phyloP scores from a whole-genome alignment of 495 filamentous ascomycete genomes.

The Neurospora sp. region DNA sequence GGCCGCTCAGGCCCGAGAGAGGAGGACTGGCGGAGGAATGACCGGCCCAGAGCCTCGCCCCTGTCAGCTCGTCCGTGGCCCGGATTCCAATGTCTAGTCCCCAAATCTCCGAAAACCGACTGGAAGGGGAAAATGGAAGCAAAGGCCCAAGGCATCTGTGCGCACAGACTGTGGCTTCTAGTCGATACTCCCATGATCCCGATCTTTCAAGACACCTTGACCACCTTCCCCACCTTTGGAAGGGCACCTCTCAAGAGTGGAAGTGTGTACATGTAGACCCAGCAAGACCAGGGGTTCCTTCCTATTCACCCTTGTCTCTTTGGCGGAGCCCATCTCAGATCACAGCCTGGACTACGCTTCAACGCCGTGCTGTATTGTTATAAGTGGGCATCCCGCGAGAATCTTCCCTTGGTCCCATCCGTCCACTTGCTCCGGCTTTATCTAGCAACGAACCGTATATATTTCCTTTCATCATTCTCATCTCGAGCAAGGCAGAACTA shows the following conservation, averaged over 20 bases:
- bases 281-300: neutral
- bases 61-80: neutral
- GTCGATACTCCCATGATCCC: neutral
- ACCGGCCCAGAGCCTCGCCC: neutral
- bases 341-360: neutral
- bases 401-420: neutral
- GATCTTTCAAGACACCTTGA: neutral
- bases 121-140: neutral
- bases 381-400: neutral
- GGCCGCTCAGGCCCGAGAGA: neutral
- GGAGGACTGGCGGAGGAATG: neutral
- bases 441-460: neutral
- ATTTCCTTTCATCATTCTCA: neutral
- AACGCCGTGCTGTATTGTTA: neutral
- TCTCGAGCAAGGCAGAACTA: neutral
- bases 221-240: neutral
- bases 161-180: neutral
- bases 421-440: neutral
- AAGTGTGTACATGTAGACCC: neutral
- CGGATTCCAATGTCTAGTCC: neutral
- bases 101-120: neutral
- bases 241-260: neutral
- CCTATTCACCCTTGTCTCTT: neutral
- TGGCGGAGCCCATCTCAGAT: neutral
- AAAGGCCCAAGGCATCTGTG: neutral